These are phyloP conservation scores for Croton setiger DNA, from an alignment of 441 rosid genomes.

Conservation along the genomic window DNA sequence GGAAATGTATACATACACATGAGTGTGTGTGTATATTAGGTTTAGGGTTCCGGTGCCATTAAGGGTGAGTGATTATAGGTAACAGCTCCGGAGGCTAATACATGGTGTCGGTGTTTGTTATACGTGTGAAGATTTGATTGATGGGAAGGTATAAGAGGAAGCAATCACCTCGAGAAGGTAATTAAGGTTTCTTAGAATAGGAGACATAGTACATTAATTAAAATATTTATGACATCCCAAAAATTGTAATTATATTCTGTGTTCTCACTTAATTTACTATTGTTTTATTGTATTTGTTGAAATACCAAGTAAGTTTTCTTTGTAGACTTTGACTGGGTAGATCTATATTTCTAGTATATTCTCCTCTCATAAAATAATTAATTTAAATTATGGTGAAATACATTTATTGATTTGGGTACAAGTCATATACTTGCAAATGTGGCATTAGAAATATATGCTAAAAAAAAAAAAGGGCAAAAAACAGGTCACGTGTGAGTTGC, in stretches of 20 bases:
- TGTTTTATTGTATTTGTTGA: too few relatives aligned
- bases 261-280: too few relatives aligned
- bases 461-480: not conserved
- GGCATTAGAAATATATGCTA: too few relatives aligned
- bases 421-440: too few relatives aligned
- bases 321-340: too few relatives aligned
- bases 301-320: too few relatives aligned
- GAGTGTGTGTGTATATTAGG: conserved; percentile 27
- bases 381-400: too few relatives aligned
- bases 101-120: conserved; percentile 39
- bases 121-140: conserved; percentile 21
- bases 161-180: conserved; percentile 44
- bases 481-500: conserved; percentile 1
- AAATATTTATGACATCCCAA: not conserved
- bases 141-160: conserved; percentile 28
- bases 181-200: conserved; percentile 28
- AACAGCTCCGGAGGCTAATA: conserved; percentile 38
- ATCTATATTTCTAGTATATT: too few relatives aligned
- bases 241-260: too few relatives aligned
- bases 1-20: conserved; percentile 31
- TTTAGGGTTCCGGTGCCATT: conserved; percentile 31
- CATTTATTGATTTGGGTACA: too few relatives aligned
- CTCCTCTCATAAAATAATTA: too few relatives aligned
- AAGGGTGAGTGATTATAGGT: conserved; percentile 27
- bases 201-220: conserved; percentile 20